phyloP scores from a whole-genome alignment of 345 rosid species.

The Reutealis trisperma region DNA sequence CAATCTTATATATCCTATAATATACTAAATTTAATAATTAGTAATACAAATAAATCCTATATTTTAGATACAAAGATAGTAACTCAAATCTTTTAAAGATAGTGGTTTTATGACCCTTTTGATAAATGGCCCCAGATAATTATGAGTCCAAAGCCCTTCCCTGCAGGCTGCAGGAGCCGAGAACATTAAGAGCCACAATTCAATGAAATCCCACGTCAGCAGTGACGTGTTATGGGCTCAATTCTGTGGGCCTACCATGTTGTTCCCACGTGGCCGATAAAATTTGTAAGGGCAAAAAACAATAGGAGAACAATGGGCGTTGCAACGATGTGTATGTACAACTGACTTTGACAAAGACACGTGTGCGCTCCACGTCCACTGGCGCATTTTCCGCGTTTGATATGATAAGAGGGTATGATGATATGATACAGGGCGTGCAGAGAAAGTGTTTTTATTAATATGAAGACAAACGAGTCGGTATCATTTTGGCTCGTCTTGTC shows the following conservation, averaged over 20 bases:
- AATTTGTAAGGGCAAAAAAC: not conserved
- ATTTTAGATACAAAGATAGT: no score
- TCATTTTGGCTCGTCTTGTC: no score
- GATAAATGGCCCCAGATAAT: no score
- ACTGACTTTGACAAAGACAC: slow-evolving; percentile 6
- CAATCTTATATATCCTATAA: no score
- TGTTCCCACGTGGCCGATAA: not conserved
- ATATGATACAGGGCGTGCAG: not conserved
- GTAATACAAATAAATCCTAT: no score
- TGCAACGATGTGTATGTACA: not conserved
- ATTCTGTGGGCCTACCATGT: not conserved
- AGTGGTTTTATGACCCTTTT: no score
- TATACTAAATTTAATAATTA: no score
- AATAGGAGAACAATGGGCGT: not conserved
- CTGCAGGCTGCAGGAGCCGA: not conserved
- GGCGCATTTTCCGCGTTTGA: slow-evolving; percentile 14
- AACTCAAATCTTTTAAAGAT: no score
- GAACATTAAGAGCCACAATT: no score
- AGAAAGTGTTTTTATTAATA: not conserved
- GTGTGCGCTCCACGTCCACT: not conserved
- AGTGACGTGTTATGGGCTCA: slow-evolving; percentile 6
- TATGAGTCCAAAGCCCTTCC: not conserved
- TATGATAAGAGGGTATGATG: not conserved
- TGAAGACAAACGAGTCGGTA: slow-evolving; percentile 8
- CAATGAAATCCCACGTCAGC: slow-evolving; percentile 16